Conservation (phyloP, 2,329 filamentous ascomycete genomes). For the Clonostachys rhizophaga region DNA sequence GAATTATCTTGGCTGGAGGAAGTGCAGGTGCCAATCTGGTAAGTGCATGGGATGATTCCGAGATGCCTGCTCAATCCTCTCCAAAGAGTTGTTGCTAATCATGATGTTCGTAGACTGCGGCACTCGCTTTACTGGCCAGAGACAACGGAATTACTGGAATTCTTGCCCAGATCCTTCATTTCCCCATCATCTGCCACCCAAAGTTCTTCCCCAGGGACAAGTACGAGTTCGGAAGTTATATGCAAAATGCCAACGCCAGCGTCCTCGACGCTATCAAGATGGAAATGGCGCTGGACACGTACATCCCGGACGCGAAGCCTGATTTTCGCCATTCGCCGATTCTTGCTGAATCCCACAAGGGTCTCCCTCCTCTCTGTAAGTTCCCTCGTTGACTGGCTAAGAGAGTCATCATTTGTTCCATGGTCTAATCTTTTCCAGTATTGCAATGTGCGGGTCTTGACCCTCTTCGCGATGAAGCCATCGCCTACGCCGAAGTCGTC, state of each 20-base stretch:
- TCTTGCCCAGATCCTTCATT: slow-evolving; percentile 11
- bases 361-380: slow-evolving; percentile 11
- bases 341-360: slow-evolving; percentile 6
- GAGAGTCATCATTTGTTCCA: not conserved
- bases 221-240: slow-evolving; percentile 13
- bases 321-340: slow-evolving; percentile 13
- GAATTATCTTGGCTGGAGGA: slow-evolving; percentile 10
- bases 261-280: slow-evolving; percentile 5
- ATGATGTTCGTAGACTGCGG: slow-evolving; percentile 8
- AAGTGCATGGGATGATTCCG: rapidly evolving
- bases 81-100: not conserved
- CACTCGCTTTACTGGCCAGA: slow-evolving; percentile 6
- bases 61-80: not conserved
- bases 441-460: slow-evolving; percentile 12
- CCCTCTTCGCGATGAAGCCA: slow-evolving; percentile 9
- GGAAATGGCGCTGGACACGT: slow-evolving; percentile 7
- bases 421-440: slow-evolving; percentile 1
- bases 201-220: slow-evolving; percentile 11
- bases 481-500: slow-evolving; percentile 11
- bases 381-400: not conserved
- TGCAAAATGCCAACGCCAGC: slow-evolving; percentile 8
- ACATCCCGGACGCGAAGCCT: slow-evolving; percentile 3
- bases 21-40: slow-evolving; percentile 13
- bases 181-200: slow-evolving; percentile 12
- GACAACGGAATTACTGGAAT: slow-evolving; percentile 8